These are phyloP conservation scores for Xylariales sp. DNA, from an alignment of 2,329 filamentous ascomycete species.

Conservation along the genomic window DNA sequence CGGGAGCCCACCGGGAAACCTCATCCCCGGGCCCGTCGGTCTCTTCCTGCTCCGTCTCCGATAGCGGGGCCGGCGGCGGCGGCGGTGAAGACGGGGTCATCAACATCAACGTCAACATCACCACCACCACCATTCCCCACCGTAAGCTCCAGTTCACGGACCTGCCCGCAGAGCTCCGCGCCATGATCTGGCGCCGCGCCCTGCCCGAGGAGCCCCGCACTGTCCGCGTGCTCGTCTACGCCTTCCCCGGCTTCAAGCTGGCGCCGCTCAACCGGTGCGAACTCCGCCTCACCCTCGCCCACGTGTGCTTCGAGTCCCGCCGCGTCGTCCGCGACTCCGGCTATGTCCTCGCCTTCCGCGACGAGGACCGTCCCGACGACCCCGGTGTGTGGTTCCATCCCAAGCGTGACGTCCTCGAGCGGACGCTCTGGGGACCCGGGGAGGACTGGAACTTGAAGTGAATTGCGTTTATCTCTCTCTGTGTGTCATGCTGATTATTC, in stretches of 20 bases:
- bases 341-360: slow-evolving; percentile 19
- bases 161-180: slow-evolving; percentile 20
- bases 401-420: slow-evolving; percentile 16
- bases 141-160: slow-evolving; percentile 14
- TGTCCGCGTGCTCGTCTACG: slow-evolving; percentile 19
- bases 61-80: too few species aligned
- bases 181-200: slow-evolving; percentile 21
- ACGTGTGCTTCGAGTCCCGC: slow-evolving; percentile 22
- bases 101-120: too few species aligned
- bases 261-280: slow-evolving; percentile 16
- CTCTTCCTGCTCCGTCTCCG: too few species aligned
- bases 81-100: too few species aligned
- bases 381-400: slow-evolving; percentile 23
- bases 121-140: too few species aligned
- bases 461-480: too few species aligned
- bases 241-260: slow-evolving; percentile 17
- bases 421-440: slow-evolving; percentile 20
- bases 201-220: slow-evolving; percentile 17
- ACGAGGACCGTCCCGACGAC: slow-evolving; percentile 19
- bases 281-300: slow-evolving; percentile 18
- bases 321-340: slow-evolving; percentile 18
- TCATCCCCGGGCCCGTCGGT: too few species aligned
- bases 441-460: slow-evolving; percentile 9
- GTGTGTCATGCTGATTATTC: too few species aligned
- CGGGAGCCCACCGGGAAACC: too few species aligned